phyloP scores from a whole-genome alignment of 345 rosid genomes.

The Draba incana region DNA sequence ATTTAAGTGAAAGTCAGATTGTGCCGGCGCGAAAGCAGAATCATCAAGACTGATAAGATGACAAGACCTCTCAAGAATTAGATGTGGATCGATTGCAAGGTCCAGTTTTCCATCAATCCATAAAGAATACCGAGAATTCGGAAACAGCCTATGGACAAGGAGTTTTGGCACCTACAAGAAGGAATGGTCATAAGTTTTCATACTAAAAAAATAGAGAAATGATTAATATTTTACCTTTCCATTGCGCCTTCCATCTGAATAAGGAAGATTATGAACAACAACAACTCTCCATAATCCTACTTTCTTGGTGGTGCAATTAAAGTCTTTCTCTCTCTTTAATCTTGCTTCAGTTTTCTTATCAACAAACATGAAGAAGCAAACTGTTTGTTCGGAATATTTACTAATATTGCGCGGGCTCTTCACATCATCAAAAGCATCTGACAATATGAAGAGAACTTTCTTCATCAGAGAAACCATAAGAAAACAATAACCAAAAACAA shows the following conservation, averaged over 20 bases:
- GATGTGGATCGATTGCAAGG: slow-evolving; percentile 52
- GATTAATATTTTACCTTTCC: slow-evolving; percentile 59
- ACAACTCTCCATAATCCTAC: slow-evolving; percentile 84
- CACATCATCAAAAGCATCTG: slow-evolving; percentile 83
- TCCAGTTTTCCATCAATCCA: slow-evolving; percentile 80
- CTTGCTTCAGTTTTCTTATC: slow-evolving; percentile 80
- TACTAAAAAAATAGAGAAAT: neutral
- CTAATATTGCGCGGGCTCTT: slow-evolving; percentile 74
- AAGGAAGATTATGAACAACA: slow-evolving; percentile 77
- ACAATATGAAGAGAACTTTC: neutral
- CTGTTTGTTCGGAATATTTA: slow-evolving; percentile 62
- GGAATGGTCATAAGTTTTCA: neutral
- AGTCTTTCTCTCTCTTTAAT: slow-evolving; percentile 52
- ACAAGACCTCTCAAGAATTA: slow-evolving; percentile 79
- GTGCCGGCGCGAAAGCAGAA: neutral
- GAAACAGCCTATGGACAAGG: slow-evolving; percentile 73
- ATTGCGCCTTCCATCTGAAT: slow-evolving; percentile 74
- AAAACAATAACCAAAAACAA: slow-evolving; percentile 22
- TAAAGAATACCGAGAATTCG: slow-evolving; percentile 75
- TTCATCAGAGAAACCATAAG: slow-evolving; percentile 20
- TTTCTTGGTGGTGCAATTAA: slow-evolving; percentile 54
- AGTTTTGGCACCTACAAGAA: slow-evolving; percentile 32
- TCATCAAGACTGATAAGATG: neutral
- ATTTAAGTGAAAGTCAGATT: neutral
- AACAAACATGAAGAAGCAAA: slow-evolving; percentile 86